A percentile compares a stretch with the other conserved stretches of the same genome.
phyloP scores from a whole-genome alignment of 1,139 yeast species.

The Hansenula lynferdii region DNA sequence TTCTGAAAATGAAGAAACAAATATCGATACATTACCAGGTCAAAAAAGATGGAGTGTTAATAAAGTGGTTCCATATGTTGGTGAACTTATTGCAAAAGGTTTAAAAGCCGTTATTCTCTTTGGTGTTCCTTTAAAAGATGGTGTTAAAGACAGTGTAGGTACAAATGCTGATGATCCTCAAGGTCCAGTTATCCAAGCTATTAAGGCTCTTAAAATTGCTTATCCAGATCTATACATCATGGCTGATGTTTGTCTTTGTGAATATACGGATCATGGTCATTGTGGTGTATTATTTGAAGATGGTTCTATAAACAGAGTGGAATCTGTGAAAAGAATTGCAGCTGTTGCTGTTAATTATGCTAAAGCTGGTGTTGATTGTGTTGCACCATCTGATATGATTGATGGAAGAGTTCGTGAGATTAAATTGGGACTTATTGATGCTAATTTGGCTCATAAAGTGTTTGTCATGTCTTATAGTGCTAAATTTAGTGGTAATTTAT shows the following conservation, averaged over 20 bases:
- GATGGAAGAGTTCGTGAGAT: slow-evolving; percentile 93
- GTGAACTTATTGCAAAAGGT: slow-evolving; percentile 71
- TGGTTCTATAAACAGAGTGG: slow-evolving; percentile 74
- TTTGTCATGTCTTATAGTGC: slow-evolving; percentile 94
- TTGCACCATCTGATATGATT: slow-evolving; percentile 98
- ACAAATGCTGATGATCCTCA: slow-evolving; percentile 94
- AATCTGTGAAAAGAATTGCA: slow-evolving; percentile 77
- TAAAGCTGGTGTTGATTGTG: slow-evolving; percentile 90
- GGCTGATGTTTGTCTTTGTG: slow-evolving; percentile 97
- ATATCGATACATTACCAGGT: slow-evolving; percentile 76
- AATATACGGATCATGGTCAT: slow-evolving; percentile 94
- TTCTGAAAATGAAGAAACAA: slow-evolving; percentile 71
- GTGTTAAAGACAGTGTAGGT: slow-evolving; percentile 75
- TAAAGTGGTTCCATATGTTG: slow-evolving; percentile 69
- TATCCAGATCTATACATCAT: slow-evolving; percentile 84
- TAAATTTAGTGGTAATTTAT: slow-evolving; percentile 83
- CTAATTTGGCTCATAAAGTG: slow-evolving; percentile 82
- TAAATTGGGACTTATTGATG: slow-evolving; percentile 76
- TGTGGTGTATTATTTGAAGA: slow-evolving; percentile 89
- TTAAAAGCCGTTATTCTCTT: slow-evolving; percentile 80
- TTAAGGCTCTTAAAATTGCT: slow-evolving; percentile 52
- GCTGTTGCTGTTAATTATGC: slow-evolving; percentile 97
- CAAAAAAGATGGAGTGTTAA: slow-evolving; percentile 86
- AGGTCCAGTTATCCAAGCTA: slow-evolving; percentile 87
- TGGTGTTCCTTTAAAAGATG: slow-evolving; percentile 81